Conservation (phyloP, 2,329 filamentous ascomycete genomes). For the Cytospora piceicola region DNA sequence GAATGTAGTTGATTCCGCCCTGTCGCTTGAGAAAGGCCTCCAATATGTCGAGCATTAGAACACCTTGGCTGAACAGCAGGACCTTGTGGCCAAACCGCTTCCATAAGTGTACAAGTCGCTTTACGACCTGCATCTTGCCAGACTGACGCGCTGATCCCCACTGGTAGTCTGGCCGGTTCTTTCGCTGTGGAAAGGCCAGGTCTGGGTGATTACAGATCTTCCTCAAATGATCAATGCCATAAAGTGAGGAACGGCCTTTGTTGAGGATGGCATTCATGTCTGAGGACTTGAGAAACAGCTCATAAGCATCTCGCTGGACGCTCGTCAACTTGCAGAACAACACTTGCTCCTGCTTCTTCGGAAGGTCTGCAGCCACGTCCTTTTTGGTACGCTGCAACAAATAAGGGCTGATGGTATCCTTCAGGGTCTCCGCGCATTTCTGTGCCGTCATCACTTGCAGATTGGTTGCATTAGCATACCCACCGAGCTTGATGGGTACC, state of each 20-base stretch:
- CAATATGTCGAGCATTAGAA: slow-evolving; percentile 94
- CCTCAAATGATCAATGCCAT: slow-evolving; percentile 86
- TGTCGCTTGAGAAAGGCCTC: slow-evolving; percentile 76
- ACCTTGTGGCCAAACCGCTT: slow-evolving; percentile 90
- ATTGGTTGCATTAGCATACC: slow-evolving; percentile 94
- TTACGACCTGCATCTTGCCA: slow-evolving; percentile 94
- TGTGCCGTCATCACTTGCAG: slow-evolving; percentile 92
- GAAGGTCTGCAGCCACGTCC: slow-evolving; percentile 90
- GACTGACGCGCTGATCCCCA: slow-evolving; percentile 82
- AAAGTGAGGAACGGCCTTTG: slow-evolving; percentile 77
- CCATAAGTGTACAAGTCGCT: slow-evolving; percentile 85
- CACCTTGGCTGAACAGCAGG: slow-evolving; percentile 87
- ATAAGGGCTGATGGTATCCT: slow-evolving; percentile 92
- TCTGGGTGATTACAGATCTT: slow-evolving; percentile 99
- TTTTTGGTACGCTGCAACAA: slow-evolving; percentile 89
- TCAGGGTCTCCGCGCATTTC: slow-evolving; percentile 90
- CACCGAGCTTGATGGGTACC: slow-evolving; percentile 88
- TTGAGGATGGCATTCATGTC: slow-evolving; percentile 84
- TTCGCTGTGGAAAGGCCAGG: slow-evolving; percentile 67
- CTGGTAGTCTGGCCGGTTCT: slow-evolving; percentile 65
- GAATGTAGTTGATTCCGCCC: slow-evolving; percentile 72
- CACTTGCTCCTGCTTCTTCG: slow-evolving; percentile 94
- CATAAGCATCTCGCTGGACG: slow-evolving; percentile 78
- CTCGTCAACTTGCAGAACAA: slow-evolving; percentile 91
- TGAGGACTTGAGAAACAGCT: slow-evolving; percentile 77